Evolutionary conservation across 2,329 filamentous ascomycete genomes (phyloP).

Genomic region (Cladophialophora bantiana): DNA sequence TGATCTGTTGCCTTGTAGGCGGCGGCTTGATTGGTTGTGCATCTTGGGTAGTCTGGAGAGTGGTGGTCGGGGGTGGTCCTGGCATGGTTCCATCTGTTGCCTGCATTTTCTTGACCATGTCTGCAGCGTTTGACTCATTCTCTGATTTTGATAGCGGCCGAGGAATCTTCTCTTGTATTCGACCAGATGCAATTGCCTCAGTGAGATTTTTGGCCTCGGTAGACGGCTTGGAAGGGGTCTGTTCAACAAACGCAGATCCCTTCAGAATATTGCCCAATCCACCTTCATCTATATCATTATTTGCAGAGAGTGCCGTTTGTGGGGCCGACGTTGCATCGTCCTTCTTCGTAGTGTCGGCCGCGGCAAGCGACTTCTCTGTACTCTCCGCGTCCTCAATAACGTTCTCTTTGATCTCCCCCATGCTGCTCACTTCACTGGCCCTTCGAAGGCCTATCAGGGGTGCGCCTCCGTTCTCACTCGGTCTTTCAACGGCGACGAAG

Average conservation of each 20-base stretch:
- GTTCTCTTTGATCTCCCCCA: conserved; percentile 41
- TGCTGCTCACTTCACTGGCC: conserved; percentile 45
- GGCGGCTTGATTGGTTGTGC: conserved; percentile 33
- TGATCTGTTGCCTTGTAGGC: conserved; percentile 30
- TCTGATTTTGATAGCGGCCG: conserved; percentile 29
- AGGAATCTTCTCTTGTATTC: conserved; percentile 21
- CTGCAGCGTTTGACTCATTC: conserved; percentile 28
- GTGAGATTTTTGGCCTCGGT: conserved; percentile 22
- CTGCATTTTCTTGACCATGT: conserved; percentile 31
- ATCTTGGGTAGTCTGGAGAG: conserved; percentile 31
- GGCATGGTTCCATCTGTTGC: conserved; percentile 20
- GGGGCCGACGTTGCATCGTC: conserved; percentile 1
- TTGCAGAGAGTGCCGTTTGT: conserved; percentile 1
- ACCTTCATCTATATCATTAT: conserved; percentile 17
- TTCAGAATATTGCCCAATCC: conserved; percentile 43
- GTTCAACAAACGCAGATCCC: conserved; percentile 43
- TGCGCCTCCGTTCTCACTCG: conserved; percentile 50
- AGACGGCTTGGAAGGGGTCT: conserved; percentile 26
- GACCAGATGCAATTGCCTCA: conserved; percentile 27
- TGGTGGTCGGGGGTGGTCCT: conserved; percentile 29
- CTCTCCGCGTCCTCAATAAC: conserved; percentile 18
- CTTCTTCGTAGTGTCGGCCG: conserved; percentile 44
- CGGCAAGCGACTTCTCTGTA: conserved; percentile 37
- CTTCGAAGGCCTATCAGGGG: conserved; percentile 51
- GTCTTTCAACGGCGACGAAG: conserved; percentile 73